Base-by-base conservation (phyloP, 306 rosid genomes). In the Pueraria montana region DNA sequence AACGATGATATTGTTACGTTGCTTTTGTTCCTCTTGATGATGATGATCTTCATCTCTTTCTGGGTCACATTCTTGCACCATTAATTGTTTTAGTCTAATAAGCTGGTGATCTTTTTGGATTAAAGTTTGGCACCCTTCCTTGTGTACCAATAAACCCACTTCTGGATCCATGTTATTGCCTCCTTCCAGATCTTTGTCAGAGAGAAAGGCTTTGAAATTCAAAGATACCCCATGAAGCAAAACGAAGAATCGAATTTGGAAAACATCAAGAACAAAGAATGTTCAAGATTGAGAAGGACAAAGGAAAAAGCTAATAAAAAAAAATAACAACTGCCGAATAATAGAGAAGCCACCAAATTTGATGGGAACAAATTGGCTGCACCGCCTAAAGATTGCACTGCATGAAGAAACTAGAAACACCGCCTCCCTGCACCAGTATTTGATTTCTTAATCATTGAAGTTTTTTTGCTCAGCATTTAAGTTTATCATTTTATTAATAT, bases 101-200 rank as follows among this genome's bases (percentile, higher is more conserved):
- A 30, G 42, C 20, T 42, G 18, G 21, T 18, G 55, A 40, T 55
- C 71, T 36, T 82, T 38, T 43, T 8, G 52, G 17, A 18, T 48
- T 12, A 80, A 71, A 56, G 40, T 10, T 48, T 18, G 86, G 24
- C 66, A 48, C 24, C 58, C 77, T 21, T 83, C 77, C 6, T 65
- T 73, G 40, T 52, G 76, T 0, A 81, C 78, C 59, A 80, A 12
- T n/a, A n/a, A n/a, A n/a, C n/a, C n/a, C n/a, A n/a, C n/a, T n/a
- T n/a, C n/a, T 4, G 10, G 65, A 64, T 66, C 75, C 52, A 52
- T 45, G 45, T 87, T 24, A n/a, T n/a, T n/a, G 62, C 16, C 4
- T 0, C 84, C 48, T 61, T 68, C 84, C 2, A 74, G 66, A 70
- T 89, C 89, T 82, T 82, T 88, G 48, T 82, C 87, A 8, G 92